Percentiles rank a stretch among this genome's conserved stretches.
Evolutionary conservation across 31 red algal species (phyloP).

Genomic region (Endocladia muricata): DNA sequence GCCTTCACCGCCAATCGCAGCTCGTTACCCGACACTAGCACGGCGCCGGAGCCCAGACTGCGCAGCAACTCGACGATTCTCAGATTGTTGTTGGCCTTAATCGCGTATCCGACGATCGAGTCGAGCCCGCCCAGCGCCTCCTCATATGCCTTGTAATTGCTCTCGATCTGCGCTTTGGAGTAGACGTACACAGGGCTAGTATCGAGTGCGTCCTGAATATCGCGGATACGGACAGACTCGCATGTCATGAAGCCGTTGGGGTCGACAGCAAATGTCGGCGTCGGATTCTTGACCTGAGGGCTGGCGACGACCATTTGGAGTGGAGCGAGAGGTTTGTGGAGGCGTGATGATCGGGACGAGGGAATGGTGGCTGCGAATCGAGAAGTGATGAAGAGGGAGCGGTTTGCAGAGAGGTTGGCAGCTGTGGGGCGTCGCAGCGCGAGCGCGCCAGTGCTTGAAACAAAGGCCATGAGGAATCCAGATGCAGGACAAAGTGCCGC

Average conservation of each 20-base stretch:
- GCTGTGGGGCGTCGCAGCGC: background rate
- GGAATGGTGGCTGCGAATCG: background rate
- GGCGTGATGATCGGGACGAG: background rate
- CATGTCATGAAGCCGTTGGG: slow-evolving; percentile 77
- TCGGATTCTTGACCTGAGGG: slow-evolving; percentile 56
- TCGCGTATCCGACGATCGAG: slow-evolving; percentile 93
- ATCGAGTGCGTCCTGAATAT: slow-evolving; percentile 76
- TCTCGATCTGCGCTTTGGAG: slow-evolving; percentile 74
- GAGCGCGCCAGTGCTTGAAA: background rate
- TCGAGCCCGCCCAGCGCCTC: slow-evolving; percentile 77
- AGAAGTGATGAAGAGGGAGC: background rate
- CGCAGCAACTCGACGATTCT: slow-evolving; percentile 66
- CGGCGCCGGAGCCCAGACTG: slow-evolving; percentile 74
- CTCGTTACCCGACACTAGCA: slow-evolving; percentile 92
- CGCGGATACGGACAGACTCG: slow-evolving; percentile 78
- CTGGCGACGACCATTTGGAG: slow-evolving; percentile 59
- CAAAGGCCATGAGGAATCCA: no score
- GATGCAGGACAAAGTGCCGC: no score
- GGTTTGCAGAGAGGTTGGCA: background rate
- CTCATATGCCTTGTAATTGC: slow-evolving; percentile 80
- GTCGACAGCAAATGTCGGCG: slow-evolving; percentile 64
- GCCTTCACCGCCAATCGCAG: slow-evolving; percentile 85
- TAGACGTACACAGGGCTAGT: slow-evolving; percentile 88
- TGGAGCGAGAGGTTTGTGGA: background rate
- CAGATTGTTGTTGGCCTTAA: slow-evolving; percentile 98